phyloP scores from a whole-genome alignment of 495 filamentous ascomycete genomes.

The Usnea hakonensis region DNA sequence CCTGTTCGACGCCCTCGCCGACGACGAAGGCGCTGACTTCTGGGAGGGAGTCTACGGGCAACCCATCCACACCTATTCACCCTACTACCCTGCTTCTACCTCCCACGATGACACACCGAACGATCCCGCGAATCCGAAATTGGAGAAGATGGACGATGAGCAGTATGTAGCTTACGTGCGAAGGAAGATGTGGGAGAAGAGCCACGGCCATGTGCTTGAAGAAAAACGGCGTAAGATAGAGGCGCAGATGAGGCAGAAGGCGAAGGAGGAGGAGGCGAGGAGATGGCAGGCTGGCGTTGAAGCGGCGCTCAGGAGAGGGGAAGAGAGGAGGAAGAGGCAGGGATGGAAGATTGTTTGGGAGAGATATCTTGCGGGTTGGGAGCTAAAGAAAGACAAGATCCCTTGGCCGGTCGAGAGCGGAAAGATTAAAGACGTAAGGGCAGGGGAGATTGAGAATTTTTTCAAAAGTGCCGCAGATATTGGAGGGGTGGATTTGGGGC shows the following conservation, averaged over 20 bases:
- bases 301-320: slow-evolving; percentile 44
- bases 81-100: slow-evolving; percentile 28
- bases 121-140: slow-evolving; percentile 43
- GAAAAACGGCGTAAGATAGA: slow-evolving; percentile 58
- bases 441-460: slow-evolving; percentile 56
- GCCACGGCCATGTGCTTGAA: slow-evolving; percentile 53
- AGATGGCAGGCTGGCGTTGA: slow-evolving; percentile 43
- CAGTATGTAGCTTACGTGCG: slow-evolving; percentile 83
- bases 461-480: slow-evolving; percentile 44
- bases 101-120: slow-evolving; percentile 28
- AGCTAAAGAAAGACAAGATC: slow-evolving; percentile 45
- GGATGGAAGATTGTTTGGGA: slow-evolving; percentile 53
- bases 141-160: slow-evolving; percentile 85
- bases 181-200: slow-evolving; percentile 87
- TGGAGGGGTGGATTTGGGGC: slow-evolving; percentile 37
- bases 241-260: slow-evolving; percentile 40
- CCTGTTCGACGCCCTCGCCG: slow-evolving; percentile 97
- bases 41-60: slow-evolving; percentile 95
- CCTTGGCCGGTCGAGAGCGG: slow-evolving; percentile 75
- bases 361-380: slow-evolving; percentile 41
- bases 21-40: slow-evolving; percentile 92
- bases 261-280: slow-evolving; percentile 35
- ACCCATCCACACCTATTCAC: slow-evolving; percentile 65
- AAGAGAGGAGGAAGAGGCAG: slow-evolving; percentile 41
- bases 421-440: slow-evolving; percentile 49